Conservation (phyloP, 768 basidiomycete species). For the Lentinula edodes region DNA sequence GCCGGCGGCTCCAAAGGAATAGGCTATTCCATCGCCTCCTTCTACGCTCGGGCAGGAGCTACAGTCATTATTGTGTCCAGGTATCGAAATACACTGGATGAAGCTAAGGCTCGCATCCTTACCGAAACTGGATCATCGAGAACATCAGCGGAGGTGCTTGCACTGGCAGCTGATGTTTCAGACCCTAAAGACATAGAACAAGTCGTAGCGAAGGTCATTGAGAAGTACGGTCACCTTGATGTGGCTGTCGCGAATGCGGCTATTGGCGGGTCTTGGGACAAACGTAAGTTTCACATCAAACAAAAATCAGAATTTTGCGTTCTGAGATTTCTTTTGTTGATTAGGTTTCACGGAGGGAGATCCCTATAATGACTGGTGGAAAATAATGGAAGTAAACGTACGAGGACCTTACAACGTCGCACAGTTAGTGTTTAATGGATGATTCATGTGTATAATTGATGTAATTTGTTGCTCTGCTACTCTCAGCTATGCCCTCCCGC, state of each 20-base stretch:
- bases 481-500: slow-evolving; percentile 7
- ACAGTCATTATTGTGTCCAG: slow-evolving; percentile 17
- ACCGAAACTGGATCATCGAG: neutral
- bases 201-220: slow-evolving; percentile 16
- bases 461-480: neutral
- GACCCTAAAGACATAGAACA: slow-evolving; percentile 14
- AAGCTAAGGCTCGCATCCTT: slow-evolving; percentile 15
- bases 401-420: slow-evolving; percentile 16
- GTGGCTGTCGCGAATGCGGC: slow-evolving; percentile 23
- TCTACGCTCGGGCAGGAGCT: slow-evolving; percentile 21
- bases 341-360: slow-evolving; percentile 14
- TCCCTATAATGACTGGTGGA: slow-evolving; percentile 16
- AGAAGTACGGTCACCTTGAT: slow-evolving; percentile 22
- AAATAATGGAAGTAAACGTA: slow-evolving; percentile 16
- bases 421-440: slow-evolving; percentile 9
- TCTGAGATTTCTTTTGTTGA: neutral
- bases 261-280: slow-evolving; percentile 13
- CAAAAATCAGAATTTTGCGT: neutral
- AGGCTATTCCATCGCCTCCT: slow-evolving; percentile 17
- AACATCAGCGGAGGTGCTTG: slow-evolving; percentile 11
- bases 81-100: slow-evolving; percentile 12
- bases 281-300: slow-evolving; percentile 4
- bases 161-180: slow-evolving; percentile 19
- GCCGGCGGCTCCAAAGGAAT: slow-evolving; percentile 22
- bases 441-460: neutral